Evolutionary conservation across 805 yeast species (phyloP).

Genomic region (Scheffersomyces spartinae): DNA sequence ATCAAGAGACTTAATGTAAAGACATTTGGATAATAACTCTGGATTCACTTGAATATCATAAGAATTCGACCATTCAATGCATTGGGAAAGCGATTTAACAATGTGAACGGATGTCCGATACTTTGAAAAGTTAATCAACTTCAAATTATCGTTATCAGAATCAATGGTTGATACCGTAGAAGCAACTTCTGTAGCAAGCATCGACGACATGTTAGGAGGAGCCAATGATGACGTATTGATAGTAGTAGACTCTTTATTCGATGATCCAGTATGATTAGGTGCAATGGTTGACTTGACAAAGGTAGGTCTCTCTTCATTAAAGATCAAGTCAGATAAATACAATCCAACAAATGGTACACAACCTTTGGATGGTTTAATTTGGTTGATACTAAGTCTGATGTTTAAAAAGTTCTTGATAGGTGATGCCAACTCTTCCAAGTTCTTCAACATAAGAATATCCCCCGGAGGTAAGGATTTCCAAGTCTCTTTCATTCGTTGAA

Average conservation of each 20-base stretch:
- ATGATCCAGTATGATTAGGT: slow-evolving; percentile 2
- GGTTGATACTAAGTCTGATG: slow-evolving; percentile 52
- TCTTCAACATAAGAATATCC: slow-evolving; percentile 56
- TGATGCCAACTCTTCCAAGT: slow-evolving; percentile 59
- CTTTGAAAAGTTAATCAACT: slow-evolving; percentile 64
- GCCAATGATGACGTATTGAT: slow-evolving; percentile 2
- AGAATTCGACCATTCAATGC: slow-evolving; percentile 75
- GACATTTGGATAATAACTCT: slow-evolving; percentile 70
- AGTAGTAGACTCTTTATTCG: slow-evolving; percentile 2
- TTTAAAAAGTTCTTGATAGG: slow-evolving; percentile 64
- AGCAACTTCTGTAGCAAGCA: slow-evolving; percentile 2
- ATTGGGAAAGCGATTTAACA: slow-evolving; percentile 64
- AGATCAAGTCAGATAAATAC: slow-evolving; percentile 70
- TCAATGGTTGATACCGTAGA: slow-evolving; percentile 5
- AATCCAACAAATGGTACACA: slow-evolving; percentile 87
- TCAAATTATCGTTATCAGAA: slow-evolving; percentile 12
- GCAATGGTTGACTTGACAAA: slow-evolving; percentile 16
- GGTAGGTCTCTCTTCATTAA: slow-evolving; percentile 56
- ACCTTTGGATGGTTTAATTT: slow-evolving; percentile 54
- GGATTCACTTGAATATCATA: slow-evolving; percentile 46
- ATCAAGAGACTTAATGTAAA: slow-evolving; percentile 63
- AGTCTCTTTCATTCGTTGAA: slow-evolving; percentile 50
- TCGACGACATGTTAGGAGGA: slow-evolving; percentile 2
- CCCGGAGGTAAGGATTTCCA: slow-evolving; percentile 68
- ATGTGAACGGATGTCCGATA: slow-evolving; percentile 66